Base-by-base conservation (phyloP, 2,329 filamentous ascomycete species). In the Neopestalotiopsis rosae region DNA sequence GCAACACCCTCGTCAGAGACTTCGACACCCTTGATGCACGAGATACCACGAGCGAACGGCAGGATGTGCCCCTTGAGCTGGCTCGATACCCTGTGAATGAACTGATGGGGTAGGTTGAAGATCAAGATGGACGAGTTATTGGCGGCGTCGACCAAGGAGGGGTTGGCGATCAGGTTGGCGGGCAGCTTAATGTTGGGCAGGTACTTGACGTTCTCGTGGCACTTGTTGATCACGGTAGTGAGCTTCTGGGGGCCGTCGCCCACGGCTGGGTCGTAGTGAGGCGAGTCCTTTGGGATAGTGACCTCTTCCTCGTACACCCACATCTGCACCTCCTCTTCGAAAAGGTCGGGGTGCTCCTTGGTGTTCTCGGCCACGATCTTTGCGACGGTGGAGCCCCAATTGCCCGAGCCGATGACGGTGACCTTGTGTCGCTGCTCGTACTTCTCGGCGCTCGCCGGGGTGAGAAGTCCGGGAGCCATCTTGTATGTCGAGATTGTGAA, bases 161-260 rank as follows among this genome's bases (percentile, higher is more conserved):
- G 92, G 80, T 96, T 96, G 74, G 94, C 94, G 74, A 95, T 82
- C 68, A 97, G 84, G 80, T 99, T 99, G 70, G 85, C 76, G 4
- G 96, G 96, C 1, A 99, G 89, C 40, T 87, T 84, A 78, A 99
- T 93, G 75, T 90, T 90, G n/a, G 95, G 94, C 10, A 99, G 92
- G 84, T 99, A 99, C 83, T 98, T 99, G 84, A 97, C 88, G 82
- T 99, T 99, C 85, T 99, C 96, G 84, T 98, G 95, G 77, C 92
- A 84, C 59, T 87, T 88, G 86, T 99, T 99, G 89, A 99, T 97
- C 75, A 99, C 83, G 65, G 89, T 81, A 7, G 96, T 97, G 80
- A 99, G 91, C 84, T 97, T 97, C 80, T 96, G 93, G 3, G 92
- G 89, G 72, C 89, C 86, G 71, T 89, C 87, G 76, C 88, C 87